Evolutionary conservation across 176 grass and related monocot genomes (phyloP).

Genomic region (barley (Hordeum vulgare)): DNA sequence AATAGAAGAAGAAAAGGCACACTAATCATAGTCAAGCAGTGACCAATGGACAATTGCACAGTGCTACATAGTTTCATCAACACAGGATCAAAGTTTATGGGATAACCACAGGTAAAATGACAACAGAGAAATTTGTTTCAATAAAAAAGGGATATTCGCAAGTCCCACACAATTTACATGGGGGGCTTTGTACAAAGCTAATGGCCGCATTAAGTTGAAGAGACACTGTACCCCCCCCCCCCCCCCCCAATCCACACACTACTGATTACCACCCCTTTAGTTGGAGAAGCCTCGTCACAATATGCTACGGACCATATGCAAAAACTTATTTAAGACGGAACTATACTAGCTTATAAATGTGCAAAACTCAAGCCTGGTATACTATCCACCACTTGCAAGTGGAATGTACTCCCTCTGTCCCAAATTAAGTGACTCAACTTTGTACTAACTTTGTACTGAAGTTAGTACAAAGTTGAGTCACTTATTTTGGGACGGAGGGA

Average conservation of each 20-base stretch:
- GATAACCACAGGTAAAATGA: neutral
- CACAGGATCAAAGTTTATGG: neutral
- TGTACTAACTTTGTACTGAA: no score
- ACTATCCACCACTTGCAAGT: neutral
- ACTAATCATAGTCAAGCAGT: neutral
- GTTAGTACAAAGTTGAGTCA: no score
- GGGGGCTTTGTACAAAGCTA: neutral
- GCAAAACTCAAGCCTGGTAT: neutral
- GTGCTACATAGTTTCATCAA: neutral
- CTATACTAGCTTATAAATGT: neutral
- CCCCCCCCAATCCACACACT: neutral
- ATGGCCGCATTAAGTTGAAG: neutral
- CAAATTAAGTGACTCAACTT: no score
- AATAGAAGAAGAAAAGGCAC: neutral
- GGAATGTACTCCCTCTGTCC: neutral
- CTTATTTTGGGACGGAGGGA: no score
- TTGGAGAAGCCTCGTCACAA: neutral
- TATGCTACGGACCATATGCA: neutral
- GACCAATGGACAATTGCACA: neutral
- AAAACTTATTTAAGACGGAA: neutral
- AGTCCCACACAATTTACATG: neutral
- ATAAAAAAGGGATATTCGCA: neutral
- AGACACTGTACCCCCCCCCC: neutral
- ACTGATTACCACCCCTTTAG: neutral
- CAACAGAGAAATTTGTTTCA: neutral